Base-by-base conservation (phyloP, 495 filamentous ascomycete species). In the Aspergillus haitiensis region DNA sequence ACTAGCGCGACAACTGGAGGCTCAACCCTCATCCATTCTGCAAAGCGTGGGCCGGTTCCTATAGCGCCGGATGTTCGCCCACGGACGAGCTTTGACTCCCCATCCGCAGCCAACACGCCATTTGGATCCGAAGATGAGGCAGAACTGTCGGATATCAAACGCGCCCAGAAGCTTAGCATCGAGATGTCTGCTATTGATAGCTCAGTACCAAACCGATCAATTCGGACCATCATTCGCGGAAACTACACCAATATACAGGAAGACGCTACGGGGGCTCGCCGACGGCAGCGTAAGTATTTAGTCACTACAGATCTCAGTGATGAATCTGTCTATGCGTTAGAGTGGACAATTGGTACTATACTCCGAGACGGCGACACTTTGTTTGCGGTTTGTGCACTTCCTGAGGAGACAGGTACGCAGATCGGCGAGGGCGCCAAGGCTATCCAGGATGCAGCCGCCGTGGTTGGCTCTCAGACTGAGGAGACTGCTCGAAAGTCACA, bases 281-380 rank as follows among this genome's bases (percentile, higher is more conserved):
- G 88, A 13, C 84, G 91, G 10, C 84, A 90, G 47, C 83, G 94
- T 9, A 93, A 91, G 53, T 98, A 97, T 70, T 75, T 98, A 6
- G 90, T 97, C 8, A 92, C 94, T 8, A 96, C 91, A 1, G 94
- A 98, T 72, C 74, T 97, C 35, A 96, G 90, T 64, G 89, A 92
- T 44, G 94, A 98, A 75, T 93, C 93, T 5, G 88, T 91, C 9
- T 92, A 97, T 71, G 94, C 94, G 9, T 76, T 98, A 32, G 94
- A 98, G 70, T 98, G 93, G 93, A 95, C 92, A 0, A 93, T 98
- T 52, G 94, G 94, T 42, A 96, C 91, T 4, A 88, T 98, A n/a
- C 81, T 98, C 7, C 83, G 94, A 46, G 92, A 97, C 68, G 94
- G 94, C 13, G 94, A 98, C 71, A 98, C 93, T 1, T 80, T 98